Conservation (phyloP, 1,284 basidiomycete species). For the Malassezia nana region DNA sequence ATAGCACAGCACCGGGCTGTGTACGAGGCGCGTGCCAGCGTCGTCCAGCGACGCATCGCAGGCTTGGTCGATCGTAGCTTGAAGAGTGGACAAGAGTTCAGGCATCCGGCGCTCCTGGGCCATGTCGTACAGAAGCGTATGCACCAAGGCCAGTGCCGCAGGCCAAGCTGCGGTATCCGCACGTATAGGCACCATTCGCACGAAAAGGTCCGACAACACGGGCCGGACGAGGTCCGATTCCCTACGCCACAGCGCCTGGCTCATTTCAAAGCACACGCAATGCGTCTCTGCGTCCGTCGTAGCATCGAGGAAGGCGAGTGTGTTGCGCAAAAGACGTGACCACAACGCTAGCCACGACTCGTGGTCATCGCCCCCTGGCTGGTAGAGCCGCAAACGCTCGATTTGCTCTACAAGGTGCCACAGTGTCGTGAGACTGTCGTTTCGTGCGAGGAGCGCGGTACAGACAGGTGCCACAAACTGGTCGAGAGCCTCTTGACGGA, state of each 20-base stretch:
- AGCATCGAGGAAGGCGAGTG: background rate
- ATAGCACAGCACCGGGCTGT: slow-evolving; percentile 1
- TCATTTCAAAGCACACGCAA: background rate
- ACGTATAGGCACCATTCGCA: background rate
- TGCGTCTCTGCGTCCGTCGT: background rate
- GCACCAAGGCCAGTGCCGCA: background rate
- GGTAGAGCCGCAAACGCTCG: slow-evolving; percentile 11
- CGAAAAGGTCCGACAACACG: background rate
- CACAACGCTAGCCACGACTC: slow-evolving; percentile 25
- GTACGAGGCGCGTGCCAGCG: background rate
- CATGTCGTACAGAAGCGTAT: background rate
- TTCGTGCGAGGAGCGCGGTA: background rate
- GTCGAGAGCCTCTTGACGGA: slow-evolving; percentile 5
- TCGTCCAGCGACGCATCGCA: background rate
- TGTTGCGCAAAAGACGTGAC: background rate
- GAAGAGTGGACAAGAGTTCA: background rate
- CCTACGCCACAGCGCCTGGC: slow-evolving; percentile 2
- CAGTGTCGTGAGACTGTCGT: background rate
- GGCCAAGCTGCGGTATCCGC: background rate
- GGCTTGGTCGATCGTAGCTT: background rate
- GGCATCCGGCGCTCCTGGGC: background rate
- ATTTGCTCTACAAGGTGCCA: slow-evolving; percentile 17
- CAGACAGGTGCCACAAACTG: slow-evolving; percentile 4
- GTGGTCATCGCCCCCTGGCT: slow-evolving; percentile 10
- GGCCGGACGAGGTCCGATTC: background rate